Evolutionary conservation across 352 stramenopile species (phyloP).

Genomic region (Lagenidium giganteum): DNA sequence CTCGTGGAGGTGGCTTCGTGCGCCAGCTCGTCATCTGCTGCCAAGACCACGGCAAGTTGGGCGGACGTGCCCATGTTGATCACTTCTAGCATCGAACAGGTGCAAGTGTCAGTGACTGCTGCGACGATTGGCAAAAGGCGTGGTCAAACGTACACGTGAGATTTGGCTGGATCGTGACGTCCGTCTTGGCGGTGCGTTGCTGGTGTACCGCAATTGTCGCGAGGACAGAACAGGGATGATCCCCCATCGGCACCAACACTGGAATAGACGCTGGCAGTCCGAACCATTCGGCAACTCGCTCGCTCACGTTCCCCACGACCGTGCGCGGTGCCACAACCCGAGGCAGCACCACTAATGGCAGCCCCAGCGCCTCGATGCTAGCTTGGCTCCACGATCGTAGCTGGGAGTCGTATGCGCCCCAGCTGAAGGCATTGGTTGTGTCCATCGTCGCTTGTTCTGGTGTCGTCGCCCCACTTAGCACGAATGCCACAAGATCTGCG

Average conservation of each 20-base stretch:
- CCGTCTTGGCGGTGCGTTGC: slow-evolving; percentile 4
- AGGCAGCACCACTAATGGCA: slow-evolving; percentile 59
- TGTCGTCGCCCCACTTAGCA: slow-evolving; percentile 50
- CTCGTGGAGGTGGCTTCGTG: slow-evolving; percentile 4
- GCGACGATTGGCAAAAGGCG: no score
- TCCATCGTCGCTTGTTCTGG: slow-evolving; percentile 49
- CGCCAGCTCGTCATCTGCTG: slow-evolving; percentile 26
- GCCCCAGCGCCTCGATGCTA: slow-evolving; percentile 48
- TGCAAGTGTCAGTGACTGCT: neutral
- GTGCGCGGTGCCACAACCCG: slow-evolving; percentile 42
- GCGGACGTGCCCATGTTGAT: slow-evolving; percentile 82
- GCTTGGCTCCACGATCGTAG: slow-evolving; percentile 15
- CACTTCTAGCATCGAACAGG: slow-evolving; percentile 26
- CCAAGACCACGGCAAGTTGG: slow-evolving; percentile 67
- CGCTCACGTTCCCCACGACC: no score
- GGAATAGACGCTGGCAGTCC: slow-evolving; percentile 22
- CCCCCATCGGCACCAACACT: slow-evolving; percentile 68
- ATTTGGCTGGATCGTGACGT: slow-evolving; percentile 21
- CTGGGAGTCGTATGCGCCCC: slow-evolving; percentile 52
- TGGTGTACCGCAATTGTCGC: slow-evolving; percentile 42
- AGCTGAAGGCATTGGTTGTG: slow-evolving; percentile 72
- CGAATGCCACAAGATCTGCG: slow-evolving; percentile 70
- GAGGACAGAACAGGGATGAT: slow-evolving; percentile 73
- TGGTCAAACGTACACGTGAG: slow-evolving; percentile 38
- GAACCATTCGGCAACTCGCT: slow-evolving; percentile 15